Base-by-base conservation (phyloP, 805 yeast genomes). In the Metschnikowia lochheadii region DNA sequence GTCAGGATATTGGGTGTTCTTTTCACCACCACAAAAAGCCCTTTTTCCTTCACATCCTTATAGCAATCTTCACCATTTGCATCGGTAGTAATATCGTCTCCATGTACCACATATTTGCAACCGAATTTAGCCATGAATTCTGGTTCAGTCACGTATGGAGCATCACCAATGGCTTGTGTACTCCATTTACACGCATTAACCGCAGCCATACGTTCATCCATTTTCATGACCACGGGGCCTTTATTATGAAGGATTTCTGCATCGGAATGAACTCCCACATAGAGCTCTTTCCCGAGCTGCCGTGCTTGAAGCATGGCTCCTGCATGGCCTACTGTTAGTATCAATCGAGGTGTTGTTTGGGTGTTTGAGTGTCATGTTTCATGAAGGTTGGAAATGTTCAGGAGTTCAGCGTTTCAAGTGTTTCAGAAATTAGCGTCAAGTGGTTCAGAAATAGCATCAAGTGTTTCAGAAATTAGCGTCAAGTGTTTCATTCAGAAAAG, bases 21-120 rank as follows among this genome's bases (percentile, higher is more conserved):
- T 67, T 88, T 90, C 40, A 94, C 98, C n/a, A 89, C 89, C 18
- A 84, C 78, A 64, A 92, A 88, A 57, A 92, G 71, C n/a, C 95
- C 96, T 63, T 82, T 68, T 48, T 88, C 89, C 65, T 92, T 91
- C 57, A 91, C 88, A 23, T 66, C 76, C 51, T 86, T 85, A 69
- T 94, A 94, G 62, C 97, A 89, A 69, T 94, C 99, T 50, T 88
- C 84, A 2, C 99, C 99, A 62, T 89, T 78, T 14, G 96, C 96
- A 68, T 94, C 98, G 1, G 97, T 87, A 23, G 97, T 94, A 57
- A 94, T 89, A 64, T 94, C 99, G 68, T 94, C 99, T 6, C 99
- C 99, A 67, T 94, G 99, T 10, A 94, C 96, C n/a, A 94, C 99
- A 65, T 84, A 94, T 62, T 81, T 69, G 71, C 99, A 94, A 6